Base-by-base conservation (phyloP, 768 basidiomycete species). In the Podaxis pistillaris region DNA sequence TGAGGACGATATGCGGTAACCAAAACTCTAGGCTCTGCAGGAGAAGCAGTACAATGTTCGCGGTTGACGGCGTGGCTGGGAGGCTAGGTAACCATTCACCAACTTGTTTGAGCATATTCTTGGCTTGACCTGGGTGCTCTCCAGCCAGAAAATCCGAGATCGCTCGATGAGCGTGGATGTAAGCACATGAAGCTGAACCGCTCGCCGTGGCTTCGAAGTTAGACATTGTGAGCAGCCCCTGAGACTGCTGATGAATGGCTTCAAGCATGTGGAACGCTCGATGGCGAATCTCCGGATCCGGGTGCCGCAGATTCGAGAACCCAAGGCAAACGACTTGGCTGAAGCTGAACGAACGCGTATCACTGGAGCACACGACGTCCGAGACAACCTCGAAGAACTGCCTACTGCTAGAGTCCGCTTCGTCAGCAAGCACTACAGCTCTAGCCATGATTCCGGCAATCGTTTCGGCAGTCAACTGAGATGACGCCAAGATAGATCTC, bases 11-110 rank as follows among this genome's bases (percentile, higher is more conserved):
- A 68, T 86, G 86, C 9, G 86, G 80, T 38, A 93, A 82, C 95
- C 96, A 98, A 65, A 86, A 85, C 70, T 93, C 91, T 61, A 97
- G 73, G 68, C 89, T 86, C 71, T 91, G 88, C 2, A 98, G 77
- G 46, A 94, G 78, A 9, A 91, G 76, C 50, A 90, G 73, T 9
- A 79, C 75, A 26, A 79, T 70, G 63, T 76, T 79, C 11, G 77
- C 78, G 65, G 80, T 75, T 68, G 83, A 70, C 65, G 79, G 77
- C 24, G 78, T 74, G 28, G 79, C 79, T 7, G 85, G 82, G 24
- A 93, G 73, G 59, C 84, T 84, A 37, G 87, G 83, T n/a, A 96
- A 80, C 75, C 93, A 87, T 19, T 81, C 78, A 0, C 89, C 83
- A 54, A 93, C 81, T 68, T 94, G 88, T 0, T 83, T 73, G 52